Evolutionary conservation across 2,329 filamentous ascomycete genomes (phyloP).

Genomic region (Macroventuria anomochaeta): DNA sequence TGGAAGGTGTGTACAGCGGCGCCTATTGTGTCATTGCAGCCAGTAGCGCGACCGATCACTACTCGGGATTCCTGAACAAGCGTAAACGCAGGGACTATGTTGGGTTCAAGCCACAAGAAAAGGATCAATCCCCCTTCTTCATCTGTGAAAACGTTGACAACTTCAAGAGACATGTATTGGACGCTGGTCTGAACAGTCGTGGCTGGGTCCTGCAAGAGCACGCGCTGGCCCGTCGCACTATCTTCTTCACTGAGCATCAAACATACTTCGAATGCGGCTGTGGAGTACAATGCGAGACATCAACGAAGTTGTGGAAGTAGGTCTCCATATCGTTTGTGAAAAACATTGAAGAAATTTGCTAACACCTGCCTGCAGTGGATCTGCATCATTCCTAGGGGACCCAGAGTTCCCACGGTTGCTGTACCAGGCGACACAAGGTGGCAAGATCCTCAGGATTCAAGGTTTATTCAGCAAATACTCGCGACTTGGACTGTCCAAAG

Average conservation of each 20-base stretch:
- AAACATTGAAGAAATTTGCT: neutral
- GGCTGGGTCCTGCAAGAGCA: constrained; percentile 40
- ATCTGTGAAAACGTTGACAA: constrained; percentile 21
- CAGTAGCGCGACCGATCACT: constrained; percentile 17
- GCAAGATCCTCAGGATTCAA: constrained; percentile 28
- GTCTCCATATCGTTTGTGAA: neutral
- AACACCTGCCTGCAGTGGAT: constrained; percentile 19
- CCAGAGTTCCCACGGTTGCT: constrained; percentile 28
- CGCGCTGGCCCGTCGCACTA: constrained; percentile 30
- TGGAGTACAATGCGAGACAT: constrained; percentile 27
- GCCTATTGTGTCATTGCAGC: constrained; percentile 34
- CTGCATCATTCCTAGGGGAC: constrained; percentile 39
- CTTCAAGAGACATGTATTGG: constrained; percentile 28
- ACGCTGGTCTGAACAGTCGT: constrained; percentile 20
- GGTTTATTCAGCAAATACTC: constrained; percentile 42
- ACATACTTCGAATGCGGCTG: constrained; percentile 37
- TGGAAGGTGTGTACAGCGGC: constrained; percentile 35
- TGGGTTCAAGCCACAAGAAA: neutral
- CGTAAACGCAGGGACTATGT: neutral
- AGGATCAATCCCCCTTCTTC: neutral
- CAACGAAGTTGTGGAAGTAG: constrained; percentile 26
- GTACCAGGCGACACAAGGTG: neutral
- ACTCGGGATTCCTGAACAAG: constrained; percentile 20
- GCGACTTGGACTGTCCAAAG: constrained; percentile 26
- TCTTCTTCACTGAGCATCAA: constrained; percentile 34